Percentiles rank a stretch among this genome's conserved stretches.
Conservation (phyloP, 2,329 filamentous ascomycete species). For the Akanthomyces uredinophilus region DNA sequence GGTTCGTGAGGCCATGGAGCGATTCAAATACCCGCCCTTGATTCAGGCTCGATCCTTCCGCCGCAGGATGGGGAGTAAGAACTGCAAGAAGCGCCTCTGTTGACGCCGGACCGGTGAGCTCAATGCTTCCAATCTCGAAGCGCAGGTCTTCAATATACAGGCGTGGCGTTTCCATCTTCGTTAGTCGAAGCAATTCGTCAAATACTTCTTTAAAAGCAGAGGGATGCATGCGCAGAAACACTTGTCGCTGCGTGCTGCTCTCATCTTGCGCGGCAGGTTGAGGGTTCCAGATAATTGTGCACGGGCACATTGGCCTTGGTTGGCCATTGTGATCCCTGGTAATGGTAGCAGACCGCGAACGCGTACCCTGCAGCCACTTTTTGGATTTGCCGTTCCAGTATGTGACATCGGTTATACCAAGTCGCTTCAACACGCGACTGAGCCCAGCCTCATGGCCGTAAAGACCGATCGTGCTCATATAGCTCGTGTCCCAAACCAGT, state of each 20-base stretch:
- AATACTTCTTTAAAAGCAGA: slow-evolving; percentile 70
- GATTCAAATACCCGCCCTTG: slow-evolving; percentile 47
- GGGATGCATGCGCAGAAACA: slow-evolving; percentile 76
- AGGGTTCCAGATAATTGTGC: slow-evolving; percentile 71
- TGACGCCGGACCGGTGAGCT: slow-evolving; percentile 62
- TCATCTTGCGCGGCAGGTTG: slow-evolving; percentile 20
- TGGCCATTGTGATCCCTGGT: slow-evolving; percentile 49
- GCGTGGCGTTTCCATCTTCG: slow-evolving; percentile 55
- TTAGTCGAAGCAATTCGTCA: slow-evolving; percentile 53
- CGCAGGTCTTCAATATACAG: slow-evolving; percentile 64
- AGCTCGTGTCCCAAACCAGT: slow-evolving; percentile 90
- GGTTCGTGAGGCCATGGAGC: slow-evolving; percentile 58
- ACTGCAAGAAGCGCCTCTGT: slow-evolving; percentile 71
- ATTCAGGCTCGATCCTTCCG: slow-evolving; percentile 24
- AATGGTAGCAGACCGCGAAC: slow-evolving; percentile 46
- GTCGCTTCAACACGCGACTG: slow-evolving; percentile 56
- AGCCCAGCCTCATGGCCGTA: slow-evolving; percentile 63
- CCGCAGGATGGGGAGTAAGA: slow-evolving; percentile 48
- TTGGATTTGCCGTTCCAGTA: slow-evolving; percentile 59
- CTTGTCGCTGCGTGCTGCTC: slow-evolving; percentile 32
- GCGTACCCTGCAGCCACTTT: slow-evolving; percentile 61
- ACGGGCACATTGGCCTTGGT: slow-evolving; percentile 61
- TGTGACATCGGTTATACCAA: slow-evolving; percentile 58
- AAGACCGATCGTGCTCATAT: slow-evolving; percentile 79
- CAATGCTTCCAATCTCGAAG: slow-evolving; percentile 59